Evolutionary conservation across 2,329 filamentous ascomycete genomes (phyloP).

Genomic region (Fusarium temperatum): DNA sequence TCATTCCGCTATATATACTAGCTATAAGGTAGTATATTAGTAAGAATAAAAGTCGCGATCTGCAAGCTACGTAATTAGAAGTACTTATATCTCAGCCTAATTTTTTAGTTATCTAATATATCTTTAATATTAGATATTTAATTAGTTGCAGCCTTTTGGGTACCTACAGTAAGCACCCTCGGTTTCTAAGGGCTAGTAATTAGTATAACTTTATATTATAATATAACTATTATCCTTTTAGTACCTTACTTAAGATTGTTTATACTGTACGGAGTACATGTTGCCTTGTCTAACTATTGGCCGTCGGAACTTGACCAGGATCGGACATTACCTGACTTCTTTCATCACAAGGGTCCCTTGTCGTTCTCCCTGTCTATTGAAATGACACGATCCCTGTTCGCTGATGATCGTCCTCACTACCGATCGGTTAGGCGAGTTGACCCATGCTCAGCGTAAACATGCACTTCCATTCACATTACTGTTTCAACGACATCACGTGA

Average conservation of each 20-base stretch:
- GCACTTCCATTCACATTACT: background rate
- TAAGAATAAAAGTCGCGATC: too few relatives aligned
- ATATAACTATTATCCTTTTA: background rate
- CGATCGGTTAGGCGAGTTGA: conserved; percentile 14
- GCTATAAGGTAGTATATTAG: too few relatives aligned
- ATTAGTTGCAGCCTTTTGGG: too few relatives aligned
- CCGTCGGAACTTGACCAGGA: background rate
- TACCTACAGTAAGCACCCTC: too few relatives aligned
- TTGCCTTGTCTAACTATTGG: background rate
- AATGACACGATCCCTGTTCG: conserved; percentile 12
- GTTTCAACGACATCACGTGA: conserved; percentile 29
- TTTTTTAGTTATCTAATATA: too few relatives aligned
- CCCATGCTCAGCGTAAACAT: conserved; percentile 8
- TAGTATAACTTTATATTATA: background rate
- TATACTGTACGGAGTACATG: background rate
- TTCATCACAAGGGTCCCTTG: conserved; percentile 7
- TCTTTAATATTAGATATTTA: too few relatives aligned
- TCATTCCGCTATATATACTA: too few relatives aligned
- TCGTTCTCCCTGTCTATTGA: background rate
- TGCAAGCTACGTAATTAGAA: too few relatives aligned
- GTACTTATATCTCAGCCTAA: too few relatives aligned
- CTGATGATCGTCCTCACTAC: conserved; percentile 26
- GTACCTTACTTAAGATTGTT: background rate
- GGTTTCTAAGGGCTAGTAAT: too few relatives aligned
- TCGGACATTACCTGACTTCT: conserved; percentile 15